A percentile compares a stretch with the other conserved stretches of the same genome.
These are phyloP conservation scores for Wallacemonas sp. DNA, from an alignment of 208 protist species.

Conservation along the genomic window DNA sequence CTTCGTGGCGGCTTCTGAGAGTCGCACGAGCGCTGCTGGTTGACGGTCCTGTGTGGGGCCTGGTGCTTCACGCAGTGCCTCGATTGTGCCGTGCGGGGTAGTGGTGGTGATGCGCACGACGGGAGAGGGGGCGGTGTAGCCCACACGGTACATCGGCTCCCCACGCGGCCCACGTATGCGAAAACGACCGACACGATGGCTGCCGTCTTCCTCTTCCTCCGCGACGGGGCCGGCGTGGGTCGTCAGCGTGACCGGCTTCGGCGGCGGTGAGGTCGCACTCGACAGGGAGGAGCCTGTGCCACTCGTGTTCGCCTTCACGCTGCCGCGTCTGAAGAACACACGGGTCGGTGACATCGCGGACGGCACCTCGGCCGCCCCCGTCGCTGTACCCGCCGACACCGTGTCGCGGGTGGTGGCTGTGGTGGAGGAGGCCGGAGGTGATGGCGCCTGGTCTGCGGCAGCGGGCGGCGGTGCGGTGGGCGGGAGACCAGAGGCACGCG, in stretches of 20 bases:
- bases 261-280: background rate
- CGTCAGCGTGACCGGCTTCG: background rate
- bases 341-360: constrained; percentile 5
- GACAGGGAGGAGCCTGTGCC: background rate
- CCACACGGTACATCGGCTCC: constrained; percentile 7
- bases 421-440: no score
- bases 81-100: no score
- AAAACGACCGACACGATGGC: background rate
- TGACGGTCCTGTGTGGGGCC: no score
- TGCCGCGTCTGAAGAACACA: constrained; percentile 2
- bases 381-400: background rate
- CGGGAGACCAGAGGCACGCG: no score
- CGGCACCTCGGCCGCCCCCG: background rate
- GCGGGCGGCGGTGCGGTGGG: no score
- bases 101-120: no score
- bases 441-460: no score
- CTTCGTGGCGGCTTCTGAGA: background rate
- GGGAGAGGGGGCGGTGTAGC: constrained; percentile 7
- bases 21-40: background rate
- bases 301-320: background rate
- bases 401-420: background rate
- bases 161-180: constrained; percentile 13
- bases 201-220: background rate
- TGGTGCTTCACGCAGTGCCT: no score
- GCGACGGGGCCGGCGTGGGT: background rate